A percentile compares a stretch with the other conserved stretches of the same genome.
Conservation (phyloP, 306 rosid species). For the Gastrolobium bilobum region DNA sequence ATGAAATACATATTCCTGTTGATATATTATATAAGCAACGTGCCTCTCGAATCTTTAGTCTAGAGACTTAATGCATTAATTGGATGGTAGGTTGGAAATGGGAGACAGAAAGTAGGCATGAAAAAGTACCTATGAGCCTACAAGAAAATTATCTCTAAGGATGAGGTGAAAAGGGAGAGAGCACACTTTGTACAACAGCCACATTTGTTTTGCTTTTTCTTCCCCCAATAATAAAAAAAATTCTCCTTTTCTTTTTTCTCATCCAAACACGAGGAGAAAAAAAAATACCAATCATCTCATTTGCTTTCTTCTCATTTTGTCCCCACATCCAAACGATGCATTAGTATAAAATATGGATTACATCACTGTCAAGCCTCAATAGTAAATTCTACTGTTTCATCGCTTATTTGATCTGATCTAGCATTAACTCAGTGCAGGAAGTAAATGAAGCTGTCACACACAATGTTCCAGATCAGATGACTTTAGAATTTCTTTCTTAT, state of each 20-base stretch:
- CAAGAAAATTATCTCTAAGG: conserved; percentile 17
- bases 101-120: conserved; percentile 30
- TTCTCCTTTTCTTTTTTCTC: background rate
- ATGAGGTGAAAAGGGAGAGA: conserved; percentile 13
- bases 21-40: background rate
- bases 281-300: background rate
- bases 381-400: background rate
- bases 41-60: background rate
- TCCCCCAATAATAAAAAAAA: background rate
- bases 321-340: background rate
- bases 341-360: conserved; percentile 23
- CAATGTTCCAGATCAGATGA: conserved; percentile 55
- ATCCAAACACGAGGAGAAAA: background rate
- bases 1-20: conserved; percentile 13
- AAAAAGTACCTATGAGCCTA: conserved; percentile 30
- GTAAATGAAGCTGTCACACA: conserved; percentile 52
- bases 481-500: conserved; percentile 71
- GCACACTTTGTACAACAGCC: background rate
- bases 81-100: conserved; percentile 2
- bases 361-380: conserved; percentile 22
- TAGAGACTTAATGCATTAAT: conserved; percentile 4
- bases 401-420: conserved; percentile 48
- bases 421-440: conserved; percentile 60
- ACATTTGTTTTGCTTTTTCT: background rate
- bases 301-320: conserved; percentile 31